Base-by-base conservation (phyloP, 495 filamentous ascomycete species). In the Halenospora varia region DNA sequence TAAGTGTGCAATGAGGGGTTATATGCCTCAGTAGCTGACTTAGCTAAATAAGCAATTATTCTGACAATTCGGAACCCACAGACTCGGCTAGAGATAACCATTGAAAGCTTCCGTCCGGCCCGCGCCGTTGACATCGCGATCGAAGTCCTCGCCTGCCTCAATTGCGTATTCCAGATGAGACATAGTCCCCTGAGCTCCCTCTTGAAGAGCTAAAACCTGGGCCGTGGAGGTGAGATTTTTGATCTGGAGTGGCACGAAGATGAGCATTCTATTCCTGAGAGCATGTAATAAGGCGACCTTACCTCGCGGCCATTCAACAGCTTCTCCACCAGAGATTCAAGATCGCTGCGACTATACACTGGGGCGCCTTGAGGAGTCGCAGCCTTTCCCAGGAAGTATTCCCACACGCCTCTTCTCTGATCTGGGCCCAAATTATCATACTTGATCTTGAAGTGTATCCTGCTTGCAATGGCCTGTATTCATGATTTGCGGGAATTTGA, bases 201-300 rank as follows among this genome's bases (percentile, higher is more conserved):
- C 50, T 22, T 48, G 26, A 29, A 55, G 41, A 60, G 50, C 50
- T 55, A 60, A 55, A 17, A 24, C 51, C 15, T 60, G 23, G 45
- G 51, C 51, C 51, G 51, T 60, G 25, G 56, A 59, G 25, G 50
- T 53, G 48, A 59, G 56, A 48, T 59, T 59, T 59, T 59, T 58
- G 45, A 53, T 59, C 56, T 59, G 13, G 24, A 60, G 41, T 49
- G 8, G 51, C 20, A 60, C 25, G 17, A 60, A 60, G 26, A 23
- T 60, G 42, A 60, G 50, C 20, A 60, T 55, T 60, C 50, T 60
- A 60, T 50, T 55, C 26, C 22, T 55, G 22, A 25, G 18, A 18
- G 51, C 26, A 60, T 22, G 20, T 42, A 60, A 55, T 25, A 55
- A 54, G n/a, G 4, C 9, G 9, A 47, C 6, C 44, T 47, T 47